Conservation (phyloP, 1,139 yeast species). For the Diutina catenulata region DNA sequence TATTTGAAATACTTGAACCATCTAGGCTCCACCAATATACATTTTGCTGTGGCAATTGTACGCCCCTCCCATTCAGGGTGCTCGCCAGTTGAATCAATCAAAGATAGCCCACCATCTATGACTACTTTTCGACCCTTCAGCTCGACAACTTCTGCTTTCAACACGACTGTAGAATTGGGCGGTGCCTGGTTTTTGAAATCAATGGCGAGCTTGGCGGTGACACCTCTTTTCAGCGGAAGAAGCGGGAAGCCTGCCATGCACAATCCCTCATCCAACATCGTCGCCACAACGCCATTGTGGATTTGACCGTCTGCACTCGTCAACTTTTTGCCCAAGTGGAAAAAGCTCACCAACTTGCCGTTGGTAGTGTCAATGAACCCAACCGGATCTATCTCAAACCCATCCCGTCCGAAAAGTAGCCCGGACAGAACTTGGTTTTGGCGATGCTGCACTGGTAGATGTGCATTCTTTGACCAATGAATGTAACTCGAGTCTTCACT, state of each 20-base stretch:
- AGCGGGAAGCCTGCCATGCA: conserved; percentile 80
- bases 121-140: conserved; percentile 71
- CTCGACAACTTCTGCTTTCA: conserved; percentile 57
- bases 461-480: conserved; percentile 23
- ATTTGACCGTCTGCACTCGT: conserved; percentile 56
- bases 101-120: conserved; percentile 52
- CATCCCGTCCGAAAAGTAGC: conserved; percentile 46
- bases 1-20: conserved; percentile 69
- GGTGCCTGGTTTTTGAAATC: conserved; percentile 57
- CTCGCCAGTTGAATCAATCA: conserved; percentile 21
- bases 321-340: conserved; percentile 58
- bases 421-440: conserved; percentile 58
- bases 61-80: conserved; percentile 13
- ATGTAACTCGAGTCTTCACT: conserved; percentile 15
- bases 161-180: conserved; percentile 53
- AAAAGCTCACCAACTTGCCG: conserved; percentile 46
- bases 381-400: conserved; percentile 58
- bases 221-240: conserved; percentile 82
- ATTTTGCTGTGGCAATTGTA: conserved; percentile 41
- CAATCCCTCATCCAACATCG: conserved; percentile 76
- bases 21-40: conserved; percentile 64
- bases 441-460: conserved; percentile 52
- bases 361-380: conserved; percentile 34
- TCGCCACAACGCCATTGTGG: conserved; percentile 80
- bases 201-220: conserved; percentile 68